These are phyloP conservation scores for Lachancea kluyveri DNA, from an alignment of 805 yeast genomes.

Conservation along the genomic window DNA sequence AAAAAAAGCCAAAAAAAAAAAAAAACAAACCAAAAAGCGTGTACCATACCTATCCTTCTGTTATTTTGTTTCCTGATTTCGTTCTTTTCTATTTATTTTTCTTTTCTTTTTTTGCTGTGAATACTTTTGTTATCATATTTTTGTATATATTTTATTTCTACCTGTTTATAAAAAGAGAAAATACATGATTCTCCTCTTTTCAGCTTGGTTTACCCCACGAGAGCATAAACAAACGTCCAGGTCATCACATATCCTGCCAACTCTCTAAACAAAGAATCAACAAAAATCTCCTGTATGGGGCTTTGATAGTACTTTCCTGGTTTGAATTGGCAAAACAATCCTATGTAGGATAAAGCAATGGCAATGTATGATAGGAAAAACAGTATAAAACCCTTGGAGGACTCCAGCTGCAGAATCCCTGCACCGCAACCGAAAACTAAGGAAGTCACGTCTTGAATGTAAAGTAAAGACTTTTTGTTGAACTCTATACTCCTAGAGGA, in stretches of 20 bases:
- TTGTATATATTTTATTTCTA: conserved; percentile 8
- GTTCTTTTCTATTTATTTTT: conserved; percentile 3
- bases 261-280: conserved; percentile 41
- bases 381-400: conserved; percentile 41
- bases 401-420: conserved; percentile 48
- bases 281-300: conserved; percentile 36
- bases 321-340: conserved; percentile 30
- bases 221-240: conserved; percentile 51
- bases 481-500: conserved; percentile 14
- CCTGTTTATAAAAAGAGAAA: conserved; percentile 7
- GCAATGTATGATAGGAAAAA: conserved; percentile 34
- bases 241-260: conserved; percentile 48
- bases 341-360: conserved; percentile 30
- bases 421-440: conserved; percentile 47
- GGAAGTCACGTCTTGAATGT: conserved; percentile 42
- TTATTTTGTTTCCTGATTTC: conserved; percentile 1
- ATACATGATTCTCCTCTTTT: conserved; percentile 3
- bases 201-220: conserved; percentile 29
- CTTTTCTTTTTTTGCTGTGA: conserved; percentile 10
- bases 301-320: conserved; percentile 35
- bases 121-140: conserved; percentile 5
- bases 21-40: too few species aligned
- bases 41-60: not conserved
- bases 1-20: not conserved
- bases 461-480: conserved; percentile 23